Conservation (phyloP, 306 rosid species). For the Vicia villosa region DNA sequence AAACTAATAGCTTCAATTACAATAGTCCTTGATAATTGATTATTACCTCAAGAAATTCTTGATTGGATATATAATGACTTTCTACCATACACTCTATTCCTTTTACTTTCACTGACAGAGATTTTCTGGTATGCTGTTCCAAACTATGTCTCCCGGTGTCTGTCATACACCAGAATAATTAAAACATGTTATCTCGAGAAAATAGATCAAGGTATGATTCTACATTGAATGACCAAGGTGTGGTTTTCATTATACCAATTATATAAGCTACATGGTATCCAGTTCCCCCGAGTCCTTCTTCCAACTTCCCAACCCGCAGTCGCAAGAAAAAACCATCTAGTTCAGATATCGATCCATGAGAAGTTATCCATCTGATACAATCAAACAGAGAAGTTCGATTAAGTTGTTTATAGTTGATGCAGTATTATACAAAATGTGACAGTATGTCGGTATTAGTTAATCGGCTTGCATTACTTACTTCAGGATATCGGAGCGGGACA, state of each 20-base stretch:
- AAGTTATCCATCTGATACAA: slow-evolving; percentile 68
- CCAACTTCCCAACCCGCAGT: slow-evolving; percentile 85
- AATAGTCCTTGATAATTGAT: neutral
- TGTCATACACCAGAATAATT: slow-evolving; percentile 39
- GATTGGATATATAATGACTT: slow-evolving; percentile 76
- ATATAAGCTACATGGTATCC: slow-evolving; percentile 86
- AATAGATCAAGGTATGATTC: neutral
- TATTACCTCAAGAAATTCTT: slow-evolving; percentile 88
- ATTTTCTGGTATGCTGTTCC: slow-evolving; percentile 42
- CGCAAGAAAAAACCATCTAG: slow-evolving; percentile 90
- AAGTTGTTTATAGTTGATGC: too few relatives aligned
- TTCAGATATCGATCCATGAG: slow-evolving; percentile 48
- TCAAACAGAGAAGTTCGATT: slow-evolving; percentile 42
- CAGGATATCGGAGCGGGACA: slow-evolving; percentile 75
- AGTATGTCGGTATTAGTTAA: neutral
- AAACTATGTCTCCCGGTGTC: slow-evolving; percentile 48
- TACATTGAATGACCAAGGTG: slow-evolving; percentile 27
- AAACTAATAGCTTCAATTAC: slow-evolving; percentile 14
- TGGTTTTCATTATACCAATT: slow-evolving; percentile 57
- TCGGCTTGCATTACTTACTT: slow-evolving; percentile 60
- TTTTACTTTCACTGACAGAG: slow-evolving; percentile 63
- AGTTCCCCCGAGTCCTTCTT: slow-evolving; percentile 78
- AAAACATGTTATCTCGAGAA: slow-evolving; percentile 2
- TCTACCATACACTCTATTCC: slow-evolving; percentile 65
- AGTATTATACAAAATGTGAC: slow-evolving; percentile 28